Base-by-base conservation (phyloP, 805 yeast genomes). In the Komagataella phaffii region DNA sequence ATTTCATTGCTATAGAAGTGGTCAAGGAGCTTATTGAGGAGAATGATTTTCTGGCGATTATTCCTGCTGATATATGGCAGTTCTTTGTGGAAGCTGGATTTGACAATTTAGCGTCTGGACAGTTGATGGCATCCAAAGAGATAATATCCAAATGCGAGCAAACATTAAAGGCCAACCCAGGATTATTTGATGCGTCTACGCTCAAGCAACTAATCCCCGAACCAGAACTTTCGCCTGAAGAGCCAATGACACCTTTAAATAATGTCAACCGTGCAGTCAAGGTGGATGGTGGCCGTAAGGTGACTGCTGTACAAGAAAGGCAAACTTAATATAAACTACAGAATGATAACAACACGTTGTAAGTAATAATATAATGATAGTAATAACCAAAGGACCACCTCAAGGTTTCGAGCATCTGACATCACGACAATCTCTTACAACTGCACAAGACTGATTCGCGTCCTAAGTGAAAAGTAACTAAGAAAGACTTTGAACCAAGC, bases 1-100 rank as follows among this genome's bases (percentile, higher is more conserved):
- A 90, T 62, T 87, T 90, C 61, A 70, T 88, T 56, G 96, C 95
- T 0, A 90, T 93, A 61, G 98, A 91, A 63, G 91, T 89, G 36
- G 83, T 93, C 43, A 86, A 88, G 64, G 80, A 81, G 56, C 70
- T 93, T 64, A 89, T 93, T 55, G 86, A 86, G 53, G 74, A 81
- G 54, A 89, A 87, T 63, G 90, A 85, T 56, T 86, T 85, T 53
- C 75, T 91, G 55, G 77, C 88, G 45, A 72, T 81, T 51, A 83
- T 91, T 45, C 98, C 99, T 0, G 65, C 64, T 2, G 90, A 81
- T 57, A 60, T 88, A 45, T 60, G 75, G 58, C 69, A 69, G 7
- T 64, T 84, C 44, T 73, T 75, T 56, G 71, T 75, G 17, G 67
- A 69, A 48, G 71, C 76, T 58, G 76, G 71, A 19, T 77, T 70